phyloP scores from a whole-genome alignment of 148 eudicot genomes.

The Rhododendron griersonianum region DNA sequence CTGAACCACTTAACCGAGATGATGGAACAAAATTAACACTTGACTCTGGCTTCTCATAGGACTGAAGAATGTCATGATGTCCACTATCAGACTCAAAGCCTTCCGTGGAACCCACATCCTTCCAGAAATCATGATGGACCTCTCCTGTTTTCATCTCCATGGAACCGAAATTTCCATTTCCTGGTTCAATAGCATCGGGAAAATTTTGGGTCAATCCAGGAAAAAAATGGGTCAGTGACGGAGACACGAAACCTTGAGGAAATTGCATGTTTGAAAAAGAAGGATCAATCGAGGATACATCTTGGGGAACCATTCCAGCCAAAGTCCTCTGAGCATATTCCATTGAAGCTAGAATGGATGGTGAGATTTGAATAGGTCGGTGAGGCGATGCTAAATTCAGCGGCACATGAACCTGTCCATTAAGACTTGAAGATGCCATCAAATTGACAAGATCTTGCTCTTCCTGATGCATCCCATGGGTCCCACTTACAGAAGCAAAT shows the following conservation, averaged over 20 bases:
- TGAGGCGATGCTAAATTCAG: slow-evolving; percentile 50
- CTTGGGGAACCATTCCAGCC: slow-evolving; percentile 53
- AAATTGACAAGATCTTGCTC: slow-evolving; percentile 79
- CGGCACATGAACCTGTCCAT: slow-evolving; percentile 58
- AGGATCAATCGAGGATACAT: slow-evolving; percentile 55
- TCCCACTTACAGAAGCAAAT: slow-evolving; percentile 31
- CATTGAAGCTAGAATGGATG: slow-evolving; percentile 58
- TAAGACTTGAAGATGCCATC: slow-evolving; percentile 62
- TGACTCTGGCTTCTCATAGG: slow-evolving; percentile 42
- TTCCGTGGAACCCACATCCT: slow-evolving; percentile 37
- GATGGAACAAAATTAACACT: slow-evolving; percentile 35
- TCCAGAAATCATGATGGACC: slow-evolving; percentile 52
- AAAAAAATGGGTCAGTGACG: slow-evolving; percentile 47
- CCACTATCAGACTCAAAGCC: slow-evolving; percentile 38
- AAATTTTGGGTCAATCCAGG: slow-evolving; percentile 42
- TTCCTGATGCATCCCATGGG: slow-evolving; percentile 61
- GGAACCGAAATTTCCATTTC: slow-evolving; percentile 39
- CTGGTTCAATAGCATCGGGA: slow-evolving; percentile 31
- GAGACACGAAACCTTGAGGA: slow-evolving; percentile 55
- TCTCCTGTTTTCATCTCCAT: slow-evolving; percentile 36
- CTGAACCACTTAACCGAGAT: slow-evolving; percentile 34
- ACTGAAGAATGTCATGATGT: slow-evolving; percentile 30
- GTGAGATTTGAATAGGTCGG: slow-evolving; percentile 57
- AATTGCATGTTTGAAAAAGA: slow-evolving; percentile 55
- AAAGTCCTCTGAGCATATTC: slow-evolving; percentile 57